Evolutionary conservation across 495 filamentous ascomycete species (phyloP), one percentile per base, ranked within the genome.

Genomic region (Endocarpon pusillum): DNA sequence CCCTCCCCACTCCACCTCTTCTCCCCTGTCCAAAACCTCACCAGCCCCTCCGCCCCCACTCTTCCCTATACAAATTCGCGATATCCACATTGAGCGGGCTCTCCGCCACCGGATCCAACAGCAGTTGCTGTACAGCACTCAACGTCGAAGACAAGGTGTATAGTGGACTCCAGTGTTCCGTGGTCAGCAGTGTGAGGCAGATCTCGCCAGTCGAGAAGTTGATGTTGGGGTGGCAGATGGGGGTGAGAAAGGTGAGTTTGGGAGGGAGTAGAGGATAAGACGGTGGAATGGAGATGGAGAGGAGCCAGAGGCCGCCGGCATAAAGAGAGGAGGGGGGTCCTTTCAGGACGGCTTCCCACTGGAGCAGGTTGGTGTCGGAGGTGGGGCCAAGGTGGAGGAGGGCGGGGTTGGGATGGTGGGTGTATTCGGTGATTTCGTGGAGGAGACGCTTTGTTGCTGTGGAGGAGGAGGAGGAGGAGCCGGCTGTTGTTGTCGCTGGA

Each of bases 21-120:
- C 48, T 68, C 64, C 30, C 51, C 58, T 20, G 70, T 79, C 69
- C 74, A 93, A 47, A 73, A 79, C 59, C 91, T 67, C 23, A 94
- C 80, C 51, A 96, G 52, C 29, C 72, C 65, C 52, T 91, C 71
- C 46, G 80, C 84, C 0, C 69, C 89, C 3, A 85, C 59, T 81
- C 83, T 32, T 63, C 61, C 42, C 85, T 62, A 37, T 91, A 34
- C 42, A 97, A 53, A 39, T 69, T 67, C 33, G 85, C 87, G 3
- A 91, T 68, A 54, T 97, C 89, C 7, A 94, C 67, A 57, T 93
- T 92, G 33, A 96, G 57, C 40, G 89, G 89, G 42, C 71, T 79
- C 42, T 94, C 83, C 23, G 77, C 65, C 36, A 72, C 75, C 9
- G 87, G 83, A 39, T 74, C 70, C 26, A 63, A 72, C 35, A 93